A percentile compares a stretch with the other conserved stretches of the same genome.
Evolutionary conservation across 2,329 filamentous ascomycete genomes (phyloP).

Genomic region (Penicillium crustosum): DNA sequence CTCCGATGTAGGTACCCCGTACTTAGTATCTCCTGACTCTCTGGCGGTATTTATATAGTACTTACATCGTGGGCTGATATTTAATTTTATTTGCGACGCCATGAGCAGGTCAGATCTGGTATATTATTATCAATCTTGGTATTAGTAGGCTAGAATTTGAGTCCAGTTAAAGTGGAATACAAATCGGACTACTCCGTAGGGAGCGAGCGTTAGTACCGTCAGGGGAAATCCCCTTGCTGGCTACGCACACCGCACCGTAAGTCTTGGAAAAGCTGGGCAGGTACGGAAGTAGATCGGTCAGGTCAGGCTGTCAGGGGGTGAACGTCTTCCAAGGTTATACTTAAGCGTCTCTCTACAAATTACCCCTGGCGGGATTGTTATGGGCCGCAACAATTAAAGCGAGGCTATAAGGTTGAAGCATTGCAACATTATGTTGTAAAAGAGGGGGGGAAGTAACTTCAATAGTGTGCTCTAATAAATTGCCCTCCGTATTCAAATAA

Average conservation of each 20-base stretch:
- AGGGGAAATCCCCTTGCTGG: constrained; percentile 10
- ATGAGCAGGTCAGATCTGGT: background rate
- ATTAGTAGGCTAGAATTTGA: background rate
- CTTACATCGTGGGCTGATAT: background rate
- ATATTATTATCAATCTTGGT: background rate
- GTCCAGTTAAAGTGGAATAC: background rate
- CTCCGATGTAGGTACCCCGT: background rate
- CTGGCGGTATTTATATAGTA: background rate
- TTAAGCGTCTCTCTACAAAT: background rate
- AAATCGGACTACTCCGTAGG: background rate
- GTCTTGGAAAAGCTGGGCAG: constrained; percentile 5
- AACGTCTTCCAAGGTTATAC: background rate
- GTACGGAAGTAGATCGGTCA: background rate
- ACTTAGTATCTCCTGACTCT: background rate
- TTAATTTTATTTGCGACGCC: background rate
- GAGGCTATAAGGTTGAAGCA: background rate
- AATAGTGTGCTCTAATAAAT: constrained; percentile 1
- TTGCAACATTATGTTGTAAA: background rate
- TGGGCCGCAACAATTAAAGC: background rate
- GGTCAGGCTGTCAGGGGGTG: background rate
- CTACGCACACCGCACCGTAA: background rate
- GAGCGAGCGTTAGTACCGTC: background rate
- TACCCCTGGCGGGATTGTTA: background rate
- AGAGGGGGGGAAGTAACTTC: constrained; percentile 3
- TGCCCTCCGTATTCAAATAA: background rate